A percentile compares a stretch with the other conserved stretches of the same genome.
Conservation (phyloP, 768 basidiomycete genomes). For the Galerina marginata region DNA sequence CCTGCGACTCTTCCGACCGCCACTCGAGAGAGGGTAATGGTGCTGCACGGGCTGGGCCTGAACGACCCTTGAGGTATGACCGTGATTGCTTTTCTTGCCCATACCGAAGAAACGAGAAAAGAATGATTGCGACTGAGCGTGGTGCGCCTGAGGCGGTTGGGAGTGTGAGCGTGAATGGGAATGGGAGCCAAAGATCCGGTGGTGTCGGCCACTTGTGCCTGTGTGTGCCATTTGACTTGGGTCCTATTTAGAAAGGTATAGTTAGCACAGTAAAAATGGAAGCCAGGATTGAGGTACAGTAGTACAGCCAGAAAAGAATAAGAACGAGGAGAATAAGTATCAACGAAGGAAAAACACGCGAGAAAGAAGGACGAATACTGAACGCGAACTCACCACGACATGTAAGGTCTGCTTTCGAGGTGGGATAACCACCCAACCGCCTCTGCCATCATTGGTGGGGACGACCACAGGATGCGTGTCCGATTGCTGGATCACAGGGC, state of each 20-base stretch:
- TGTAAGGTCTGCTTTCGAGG: slow-evolving; percentile 3
- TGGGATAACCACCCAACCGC: slow-evolving; percentile 12
- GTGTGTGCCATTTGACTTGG: not conserved
- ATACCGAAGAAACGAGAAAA: slow-evolving; percentile 2
- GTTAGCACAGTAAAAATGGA: too few relatives aligned
- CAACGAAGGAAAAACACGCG: not conserved
- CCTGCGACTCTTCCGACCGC: not conserved
- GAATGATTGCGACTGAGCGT: not conserved
- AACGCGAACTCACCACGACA: slow-evolving; percentile 9
- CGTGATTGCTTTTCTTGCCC: not conserved
- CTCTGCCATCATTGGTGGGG: slow-evolving; percentile 15
- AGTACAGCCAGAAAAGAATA: too few relatives aligned
- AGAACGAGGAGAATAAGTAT: too few relatives aligned
- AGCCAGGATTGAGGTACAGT: too few relatives aligned
- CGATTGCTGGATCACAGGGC: not conserved
- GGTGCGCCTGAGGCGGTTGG: not conserved
- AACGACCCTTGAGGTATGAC: not conserved
- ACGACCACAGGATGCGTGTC: slow-evolving; percentile 6
- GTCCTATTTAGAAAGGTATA: not conserved
- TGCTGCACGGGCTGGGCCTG: slow-evolving; percentile 8
- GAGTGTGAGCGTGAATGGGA: not conserved
- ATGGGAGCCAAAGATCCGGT: not conserved
- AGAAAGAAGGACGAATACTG: not conserved
- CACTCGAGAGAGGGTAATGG: not conserved
- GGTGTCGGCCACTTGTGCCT: not conserved